Evolutionary conservation across 2,329 filamentous ascomycete species (phyloP).

Genomic region (Tolypocladium ophioglossoides): DNA sequence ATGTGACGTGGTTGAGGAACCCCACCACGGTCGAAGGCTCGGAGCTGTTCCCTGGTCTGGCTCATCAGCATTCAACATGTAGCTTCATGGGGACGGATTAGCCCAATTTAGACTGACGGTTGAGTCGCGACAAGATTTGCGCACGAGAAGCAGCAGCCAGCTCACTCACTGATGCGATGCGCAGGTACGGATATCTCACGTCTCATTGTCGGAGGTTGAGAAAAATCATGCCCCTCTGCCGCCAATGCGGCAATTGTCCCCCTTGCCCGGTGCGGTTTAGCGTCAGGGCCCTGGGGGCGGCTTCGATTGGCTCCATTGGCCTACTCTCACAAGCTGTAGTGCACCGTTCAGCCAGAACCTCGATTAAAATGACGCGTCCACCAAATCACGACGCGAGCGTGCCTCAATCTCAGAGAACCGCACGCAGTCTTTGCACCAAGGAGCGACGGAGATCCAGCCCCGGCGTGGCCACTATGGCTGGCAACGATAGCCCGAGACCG

Average conservation of each 20-base stretch:
- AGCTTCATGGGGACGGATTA: neutral
- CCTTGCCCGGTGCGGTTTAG: slow-evolving; percentile 20
- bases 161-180: neutral
- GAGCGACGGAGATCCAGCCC: no score
- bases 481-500: no score
- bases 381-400: no score
- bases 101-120: neutral
- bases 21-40: neutral
- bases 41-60: neutral
- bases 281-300: neutral
- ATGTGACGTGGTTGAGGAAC: neutral
- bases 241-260: slow-evolving; percentile 13
- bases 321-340: no score
- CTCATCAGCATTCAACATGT: neutral
- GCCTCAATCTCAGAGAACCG: no score
- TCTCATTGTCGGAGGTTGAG: neutral
- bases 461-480: no score
- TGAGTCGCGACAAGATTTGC: neutral
- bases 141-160: neutral
- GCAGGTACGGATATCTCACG: neutral
- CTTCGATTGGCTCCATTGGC: neutral
- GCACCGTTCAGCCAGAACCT: no score
- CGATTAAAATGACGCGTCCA: no score
- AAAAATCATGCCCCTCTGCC: slow-evolving; percentile 12
- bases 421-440: no score